Evolutionary conservation across 352 stramenopile genomes (phyloP), one percentile per base, ranked within the genome.

Genomic region (Phytopythium litorale): DNA sequence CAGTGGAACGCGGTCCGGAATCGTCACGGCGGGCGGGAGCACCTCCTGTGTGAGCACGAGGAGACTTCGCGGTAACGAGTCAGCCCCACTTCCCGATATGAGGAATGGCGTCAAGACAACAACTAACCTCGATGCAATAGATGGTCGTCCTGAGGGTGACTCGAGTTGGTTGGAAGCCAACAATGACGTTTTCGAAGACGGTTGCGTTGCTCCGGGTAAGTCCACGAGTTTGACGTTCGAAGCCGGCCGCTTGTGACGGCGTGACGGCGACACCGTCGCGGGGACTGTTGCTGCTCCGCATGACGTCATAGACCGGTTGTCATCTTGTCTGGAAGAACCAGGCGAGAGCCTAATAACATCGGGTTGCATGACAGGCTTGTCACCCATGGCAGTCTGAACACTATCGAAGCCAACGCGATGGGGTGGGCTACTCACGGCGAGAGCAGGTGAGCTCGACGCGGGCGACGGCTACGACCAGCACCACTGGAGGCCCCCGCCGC

Each of bases 1-100:
- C 15, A 80, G 72, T 15, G 84, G 84, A 35, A 94, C 68, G 50
- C 88, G 78, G n/a, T 53, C 60, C 7, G 66, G 62, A 11, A 60
- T 67, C 13, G 50, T 37, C 11, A 33, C 40, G 43, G 37, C 51
- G 32, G 28, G n/a, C 48, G 1, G 38, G 35, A 25, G 16, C 28
- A 35, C 30, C 38, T 15, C 46, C 38, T 33, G n/a, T 32, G 18
- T 49, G 38, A n/a, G 38, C 40, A 25, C 56, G 23, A 23, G 54
- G 45, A 21, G 58, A 53, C 46, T 53, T 19, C 12, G 15, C 9
- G 42, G 42, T 25, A 49, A 49, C 13, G 25, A 53, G 25, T 33
- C 21, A 35, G 15, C 23, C n/a, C 23, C 19, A 7, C 13, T 53
- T 4, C 23, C 7, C 11, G 21, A 32, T 12, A 13, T 28, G 25